Conservation (phyloP, 192 early-diverging fungal species). For the Backusella macrospora region DNA sequence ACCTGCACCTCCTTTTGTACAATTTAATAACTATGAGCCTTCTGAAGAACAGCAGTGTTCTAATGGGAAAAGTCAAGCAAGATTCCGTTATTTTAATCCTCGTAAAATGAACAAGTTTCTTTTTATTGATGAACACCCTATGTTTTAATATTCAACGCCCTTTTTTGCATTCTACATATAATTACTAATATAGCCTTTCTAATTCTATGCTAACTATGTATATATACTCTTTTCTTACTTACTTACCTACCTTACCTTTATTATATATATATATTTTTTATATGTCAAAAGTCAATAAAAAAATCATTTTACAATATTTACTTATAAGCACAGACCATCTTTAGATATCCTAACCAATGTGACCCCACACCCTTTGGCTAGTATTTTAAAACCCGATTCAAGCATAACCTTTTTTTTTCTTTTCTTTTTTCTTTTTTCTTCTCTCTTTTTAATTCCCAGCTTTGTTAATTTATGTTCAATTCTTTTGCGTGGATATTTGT, state of each 20-base stretch:
- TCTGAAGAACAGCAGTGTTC: slow-evolving; percentile 11
- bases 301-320: not conserved
- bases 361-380: not conserved
- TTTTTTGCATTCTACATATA: not conserved
- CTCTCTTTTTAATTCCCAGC: not conserved
- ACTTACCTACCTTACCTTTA: not conserved
- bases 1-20: slow-evolving; percentile 22
- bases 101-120: slow-evolving; percentile 44
- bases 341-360: not conserved
- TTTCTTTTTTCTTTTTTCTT: not conserved
- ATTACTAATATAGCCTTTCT: not conserved
- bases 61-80: slow-evolving; percentile 28
- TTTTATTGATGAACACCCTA: slow-evolving; percentile 46
- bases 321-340: slow-evolving; percentile 2
- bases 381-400: slow-evolving; percentile 1
- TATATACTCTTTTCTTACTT: not conserved
- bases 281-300: slow-evolving; percentile 3
- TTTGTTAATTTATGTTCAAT: not conserved
- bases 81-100: slow-evolving; percentile 46
- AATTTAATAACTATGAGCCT: slow-evolving; percentile 17
- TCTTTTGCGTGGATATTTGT: slow-evolving; percentile 42
- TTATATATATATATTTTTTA: not conserved
- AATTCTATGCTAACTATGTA: slow-evolving; percentile 7
- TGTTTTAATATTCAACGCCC: slow-evolving; percentile 16
- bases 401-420: not conserved